phyloP scores from a whole-genome alignment of 306 rosid species.

The Sesbania bispinosa region DNA sequence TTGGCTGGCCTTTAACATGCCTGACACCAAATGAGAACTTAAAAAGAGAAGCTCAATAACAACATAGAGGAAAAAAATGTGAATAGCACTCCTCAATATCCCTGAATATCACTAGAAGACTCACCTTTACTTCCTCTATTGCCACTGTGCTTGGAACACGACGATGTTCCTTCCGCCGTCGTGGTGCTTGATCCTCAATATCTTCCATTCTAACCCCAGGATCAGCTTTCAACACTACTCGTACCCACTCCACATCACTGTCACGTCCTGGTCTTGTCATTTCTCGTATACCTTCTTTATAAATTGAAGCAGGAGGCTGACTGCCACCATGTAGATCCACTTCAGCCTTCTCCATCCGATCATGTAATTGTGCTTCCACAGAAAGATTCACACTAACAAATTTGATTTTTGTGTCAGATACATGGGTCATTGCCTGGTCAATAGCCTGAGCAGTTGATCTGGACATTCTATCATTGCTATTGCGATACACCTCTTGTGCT shows the following conservation, averaged over 20 bases:
- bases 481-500: constrained; percentile 85
- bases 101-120: constrained; percentile 26
- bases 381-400: constrained; percentile 57
- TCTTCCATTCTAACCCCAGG: constrained; percentile 85
- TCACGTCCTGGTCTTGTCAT: constrained; percentile 36
- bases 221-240: constrained; percentile 75
- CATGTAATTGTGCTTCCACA: constrained; percentile 46
- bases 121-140: constrained; percentile 90
- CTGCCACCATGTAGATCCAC: constrained; percentile 25
- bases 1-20: constrained; percentile 15
- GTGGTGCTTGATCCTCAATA: constrained; percentile 63
- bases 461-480: constrained; percentile 89
- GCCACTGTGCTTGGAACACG: constrained; percentile 96
- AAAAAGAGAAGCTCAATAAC: background rate
- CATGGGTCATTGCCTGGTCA: constrained; percentile 90
- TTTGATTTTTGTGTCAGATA: constrained; percentile 56
- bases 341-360: constrained; percentile 38
- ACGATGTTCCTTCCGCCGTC: constrained; percentile 87
- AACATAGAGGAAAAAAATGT: constrained; percentile 8
- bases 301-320: constrained; percentile 24
- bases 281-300: constrained; percentile 28
- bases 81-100: constrained; percentile 9
- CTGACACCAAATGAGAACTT: constrained; percentile 3
- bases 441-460: constrained; percentile 91
- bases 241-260: constrained; percentile 65